Evolutionary conservation across 148 eudicot genomes (phyloP).

Genomic region (Nepenthes mirabilis): DNA sequence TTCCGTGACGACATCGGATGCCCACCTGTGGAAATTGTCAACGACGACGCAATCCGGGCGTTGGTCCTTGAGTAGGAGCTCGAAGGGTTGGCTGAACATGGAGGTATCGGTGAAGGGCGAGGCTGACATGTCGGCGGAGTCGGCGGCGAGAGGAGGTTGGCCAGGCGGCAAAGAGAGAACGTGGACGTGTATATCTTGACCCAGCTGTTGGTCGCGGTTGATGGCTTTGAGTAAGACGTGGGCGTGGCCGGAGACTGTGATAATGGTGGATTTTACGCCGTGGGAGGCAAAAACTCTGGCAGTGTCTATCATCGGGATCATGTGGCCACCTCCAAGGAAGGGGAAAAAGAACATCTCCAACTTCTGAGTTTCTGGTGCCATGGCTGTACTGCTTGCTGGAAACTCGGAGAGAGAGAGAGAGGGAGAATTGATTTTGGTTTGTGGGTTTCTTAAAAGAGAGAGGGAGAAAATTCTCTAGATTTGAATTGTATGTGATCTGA

Average conservation of each 20-base stretch:
- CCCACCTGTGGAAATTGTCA: conserved; percentile 10
- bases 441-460: too few relatives aligned
- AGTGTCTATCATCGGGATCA: conserved; percentile 13
- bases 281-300: conserved; percentile 11
- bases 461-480: too few relatives aligned
- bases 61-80: neutral
- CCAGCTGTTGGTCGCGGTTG: neutral
- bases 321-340: conserved; percentile 7
- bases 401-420: too few relatives aligned
- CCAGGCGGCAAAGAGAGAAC: neutral
- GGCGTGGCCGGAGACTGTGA: conserved; percentile 6
- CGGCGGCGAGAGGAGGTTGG: neutral
- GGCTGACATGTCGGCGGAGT: conserved; percentile 4
- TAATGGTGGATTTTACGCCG: conserved; percentile 8
- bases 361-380: neutral
- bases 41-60: conserved; percentile 9
- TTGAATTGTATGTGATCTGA: too few relatives aligned
- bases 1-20: neutral
- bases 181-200: conserved; percentile 10
- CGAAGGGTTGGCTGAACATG: conserved; percentile 3
- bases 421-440: too few relatives aligned
- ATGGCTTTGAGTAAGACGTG: conserved; percentile 2
- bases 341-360: neutral
- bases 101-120: conserved; percentile 11
- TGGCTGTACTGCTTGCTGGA: neutral